A percentile compares a stretch with the other conserved stretches of the same genome.
Evolutionary conservation across 352 stramenopile species (phyloP).

Genomic region (Pythium phragmiticola): DNA sequence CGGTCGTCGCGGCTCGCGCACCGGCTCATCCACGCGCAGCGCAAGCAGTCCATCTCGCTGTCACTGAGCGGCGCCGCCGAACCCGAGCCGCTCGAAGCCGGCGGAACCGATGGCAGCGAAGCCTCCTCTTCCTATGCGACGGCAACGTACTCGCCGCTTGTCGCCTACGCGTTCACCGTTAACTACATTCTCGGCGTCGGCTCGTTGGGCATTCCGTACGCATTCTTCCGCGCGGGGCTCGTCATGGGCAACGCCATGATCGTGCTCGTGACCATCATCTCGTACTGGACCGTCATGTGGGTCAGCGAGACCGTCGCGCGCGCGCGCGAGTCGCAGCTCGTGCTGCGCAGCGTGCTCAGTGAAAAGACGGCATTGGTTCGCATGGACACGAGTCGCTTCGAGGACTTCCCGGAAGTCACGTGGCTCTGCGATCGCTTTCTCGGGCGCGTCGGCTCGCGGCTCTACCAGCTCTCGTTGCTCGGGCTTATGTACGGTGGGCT

Average conservation of each 20-base stretch:
- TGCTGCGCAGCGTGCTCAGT: constrained; percentile 30
- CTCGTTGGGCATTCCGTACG: constrained; percentile 88
- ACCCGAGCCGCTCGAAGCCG: constrained; percentile 8
- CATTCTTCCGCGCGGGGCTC: constrained; percentile 79
- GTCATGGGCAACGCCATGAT: constrained; percentile 77
- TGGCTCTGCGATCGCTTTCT: constrained; percentile 76
- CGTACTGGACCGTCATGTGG: constrained; percentile 90
- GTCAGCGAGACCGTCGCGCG: constrained; percentile 75
- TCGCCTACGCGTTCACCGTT: constrained; percentile 89
- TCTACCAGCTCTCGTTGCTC: constrained; percentile 87
- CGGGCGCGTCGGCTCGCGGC: constrained; percentile 47
- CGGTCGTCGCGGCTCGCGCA: constrained; percentile 69
- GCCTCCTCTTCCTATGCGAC: background rate
- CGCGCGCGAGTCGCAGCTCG: constrained; percentile 44
- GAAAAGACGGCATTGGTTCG: constrained; percentile 35
- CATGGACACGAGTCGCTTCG: constrained; percentile 26
- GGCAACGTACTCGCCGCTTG: constrained; percentile 60
- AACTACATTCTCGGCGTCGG: constrained; percentile 93
- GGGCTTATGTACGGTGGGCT: constrained; percentile 89
- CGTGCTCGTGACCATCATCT: constrained; percentile 73
- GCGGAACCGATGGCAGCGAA: background rate
- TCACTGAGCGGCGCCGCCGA: constrained; percentile 22
- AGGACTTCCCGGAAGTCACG: constrained; percentile 79
- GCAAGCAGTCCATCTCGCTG: constrained; percentile 49
- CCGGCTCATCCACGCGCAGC: constrained; percentile 64